Base-by-base conservation (phyloP, 345 rosid species). In the Populus nigra region DNA sequence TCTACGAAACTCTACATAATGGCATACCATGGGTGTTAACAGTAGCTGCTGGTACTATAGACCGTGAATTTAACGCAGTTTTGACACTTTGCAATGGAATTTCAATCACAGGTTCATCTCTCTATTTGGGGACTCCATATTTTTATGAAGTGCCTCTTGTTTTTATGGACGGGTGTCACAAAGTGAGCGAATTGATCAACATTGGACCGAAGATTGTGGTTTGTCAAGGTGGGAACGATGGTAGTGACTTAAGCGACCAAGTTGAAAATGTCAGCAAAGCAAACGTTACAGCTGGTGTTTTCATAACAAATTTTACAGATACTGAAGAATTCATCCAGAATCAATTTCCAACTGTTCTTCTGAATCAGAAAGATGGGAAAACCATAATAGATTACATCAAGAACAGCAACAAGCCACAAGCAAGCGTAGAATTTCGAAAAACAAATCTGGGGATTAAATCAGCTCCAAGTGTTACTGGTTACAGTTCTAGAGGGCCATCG, bases 401-500 rank as follows among this genome's bases (percentile, higher is more conserved):
- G 61, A 81, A 55, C 45, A 73, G 57, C n/a, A 50, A 36, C 2
- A 17, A 38, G 33, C 87, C 90, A 17, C 81, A 75, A 47, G 92
- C 83, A 38, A 84, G 75, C 41, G 63, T 88, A 33, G 81, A 82
- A 47, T 90, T 90, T 53, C 75, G 27, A 33, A 77, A 50, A 71
- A 87, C 91, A 7, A 41, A 53, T 7, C 22, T 83, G 38, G 85
- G 84, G 0, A 73, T 41, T 3, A 84, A 83, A 80, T 69, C 77
- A 4, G 88, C 91, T n/a, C 92, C 91, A 0, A 78, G 55, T 15
- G 86, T 88, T 1, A 20, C 91, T 2, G 79, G 80, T 72, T 90
- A 85, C 80, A 89, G 86, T 80, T 90, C 92, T 1, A 83, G 88
- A 78, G 94, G 94, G 5, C 92, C 94, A 12, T 89, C 94, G 15